Conservation (phyloP, 805 yeast species). For the Wickerhamiella parazyma region DNA sequence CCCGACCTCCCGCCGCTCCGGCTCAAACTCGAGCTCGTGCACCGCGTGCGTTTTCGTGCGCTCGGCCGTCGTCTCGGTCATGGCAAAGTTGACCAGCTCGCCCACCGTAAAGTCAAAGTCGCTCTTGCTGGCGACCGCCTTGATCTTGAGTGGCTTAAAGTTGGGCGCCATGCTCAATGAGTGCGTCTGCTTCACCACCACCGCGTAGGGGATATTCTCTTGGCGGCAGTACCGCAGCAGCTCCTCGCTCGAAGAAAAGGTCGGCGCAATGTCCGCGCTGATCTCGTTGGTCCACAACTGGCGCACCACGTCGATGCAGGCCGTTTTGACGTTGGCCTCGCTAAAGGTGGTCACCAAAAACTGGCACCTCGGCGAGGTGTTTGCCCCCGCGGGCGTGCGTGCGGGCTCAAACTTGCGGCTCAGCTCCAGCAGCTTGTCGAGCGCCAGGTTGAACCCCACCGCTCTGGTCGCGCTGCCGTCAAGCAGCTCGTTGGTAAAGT, state of each 20-base stretch:
- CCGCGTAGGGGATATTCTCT: conserved; percentile 65
- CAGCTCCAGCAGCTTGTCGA: conserved; percentile 44
- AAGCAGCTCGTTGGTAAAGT: conserved; percentile 45
- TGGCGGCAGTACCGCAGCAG: conserved; percentile 44
- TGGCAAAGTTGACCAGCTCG: conserved; percentile 39
- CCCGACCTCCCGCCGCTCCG: conserved; percentile 8
- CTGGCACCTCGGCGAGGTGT: conserved; percentile 69
- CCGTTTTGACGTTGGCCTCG: conserved; percentile 38
- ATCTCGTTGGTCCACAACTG: conserved; percentile 67
- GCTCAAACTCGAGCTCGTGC: conserved; percentile 12
- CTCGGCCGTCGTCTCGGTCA: conserved; percentile 1
- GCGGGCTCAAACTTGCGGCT: conserved; percentile 1
- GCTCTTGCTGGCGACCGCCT: conserved; percentile 35
- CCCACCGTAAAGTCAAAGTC: conserved; percentile 65
- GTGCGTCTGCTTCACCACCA: conserved; percentile 61
- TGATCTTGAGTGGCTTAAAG: conserved; percentile 67
- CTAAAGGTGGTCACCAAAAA: conserved; percentile 65
- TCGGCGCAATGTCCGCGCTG: conserved; percentile 48
- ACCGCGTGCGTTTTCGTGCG: background rate
- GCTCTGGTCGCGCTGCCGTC: conserved; percentile 36
- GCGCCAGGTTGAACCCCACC: conserved; percentile 77
- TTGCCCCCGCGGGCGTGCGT: no score
- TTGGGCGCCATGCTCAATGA: conserved; percentile 29
- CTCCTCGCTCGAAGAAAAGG: conserved; percentile 42
- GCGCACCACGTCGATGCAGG: conserved; percentile 50